A percentile compares a stretch with the other conserved stretches of the same genome.
Conservation (phyloP, 352 stramenopile genomes). For the Phytophthora melonis region DNA sequence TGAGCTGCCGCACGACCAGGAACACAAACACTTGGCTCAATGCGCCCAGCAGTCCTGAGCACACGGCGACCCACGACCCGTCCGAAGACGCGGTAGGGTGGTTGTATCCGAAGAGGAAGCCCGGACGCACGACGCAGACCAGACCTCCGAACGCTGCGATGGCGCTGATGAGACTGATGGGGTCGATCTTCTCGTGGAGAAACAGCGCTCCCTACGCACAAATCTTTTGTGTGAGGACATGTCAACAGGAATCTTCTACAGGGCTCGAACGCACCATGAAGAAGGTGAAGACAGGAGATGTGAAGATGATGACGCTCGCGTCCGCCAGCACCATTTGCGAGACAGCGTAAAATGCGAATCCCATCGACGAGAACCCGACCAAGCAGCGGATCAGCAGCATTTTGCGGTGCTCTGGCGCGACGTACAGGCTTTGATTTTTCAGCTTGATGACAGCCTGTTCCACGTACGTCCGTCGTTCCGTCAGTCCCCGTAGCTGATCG, state of each 20-base stretch:
- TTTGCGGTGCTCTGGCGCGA: slow-evolving; percentile 44
- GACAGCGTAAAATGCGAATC: slow-evolving; percentile 70
- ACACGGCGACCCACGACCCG: slow-evolving; percentile 36
- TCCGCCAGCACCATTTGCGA: slow-evolving; percentile 77
- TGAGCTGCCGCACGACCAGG: slow-evolving; percentile 53
- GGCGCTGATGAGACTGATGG: slow-evolving; percentile 40
- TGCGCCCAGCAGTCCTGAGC: slow-evolving; percentile 46
- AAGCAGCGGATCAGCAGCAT: slow-evolving; percentile 63
- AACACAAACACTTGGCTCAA: slow-evolving; percentile 57
- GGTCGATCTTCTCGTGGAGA: slow-evolving; percentile 45
- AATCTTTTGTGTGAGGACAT: background rate
- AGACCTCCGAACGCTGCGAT: slow-evolving; percentile 45
- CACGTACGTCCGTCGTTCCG: background rate
- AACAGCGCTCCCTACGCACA: slow-evolving; percentile 22
- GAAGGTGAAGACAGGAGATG: slow-evolving; percentile 66
- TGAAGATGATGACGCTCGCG: slow-evolving; percentile 69
- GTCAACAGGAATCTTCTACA: background rate
- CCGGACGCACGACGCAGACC: slow-evolving; percentile 53
- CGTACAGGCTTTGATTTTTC: slow-evolving; percentile 32
- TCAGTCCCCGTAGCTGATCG: background rate
- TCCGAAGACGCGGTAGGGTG: slow-evolving; percentile 4
- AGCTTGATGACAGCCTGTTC: slow-evolving; percentile 5
- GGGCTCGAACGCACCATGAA: slow-evolving; percentile 50
- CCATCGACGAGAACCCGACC: slow-evolving; percentile 62
- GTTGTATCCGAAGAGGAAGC: slow-evolving; percentile 51